These are phyloP conservation scores for Thalassiosira mediterranea DNA, from an alignment of 352 stramenopile genomes.

Conservation along the genomic window DNA sequence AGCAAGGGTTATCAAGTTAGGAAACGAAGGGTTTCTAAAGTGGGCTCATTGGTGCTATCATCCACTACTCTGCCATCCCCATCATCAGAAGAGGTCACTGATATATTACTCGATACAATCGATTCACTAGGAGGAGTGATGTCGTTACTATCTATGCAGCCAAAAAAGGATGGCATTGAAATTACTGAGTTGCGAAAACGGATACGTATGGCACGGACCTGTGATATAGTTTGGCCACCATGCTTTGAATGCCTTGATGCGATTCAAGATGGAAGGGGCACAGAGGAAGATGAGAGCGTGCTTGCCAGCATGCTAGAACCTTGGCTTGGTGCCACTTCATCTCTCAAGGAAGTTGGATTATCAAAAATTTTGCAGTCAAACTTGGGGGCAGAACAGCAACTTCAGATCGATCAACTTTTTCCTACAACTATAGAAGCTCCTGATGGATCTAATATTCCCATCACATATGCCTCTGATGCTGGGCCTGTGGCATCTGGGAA, in stretches of 20 bases:
- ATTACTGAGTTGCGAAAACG: slow-evolving; percentile 51
- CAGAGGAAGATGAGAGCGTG: slow-evolving; percentile 33
- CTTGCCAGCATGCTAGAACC: slow-evolving; percentile 61
- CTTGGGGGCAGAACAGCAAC: slow-evolving; percentile 38
- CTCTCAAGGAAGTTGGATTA: slow-evolving; percentile 66
- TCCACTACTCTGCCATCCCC: slow-evolving; percentile 60
- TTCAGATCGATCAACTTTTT: slow-evolving; percentile 50
- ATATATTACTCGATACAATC: slow-evolving; percentile 60
- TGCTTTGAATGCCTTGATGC: slow-evolving; percentile 56
- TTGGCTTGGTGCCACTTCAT: slow-evolving; percentile 54
- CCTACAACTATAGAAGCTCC: slow-evolving; percentile 57
- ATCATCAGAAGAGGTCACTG: slow-evolving; percentile 45
- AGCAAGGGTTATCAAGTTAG: slow-evolving; percentile 70
- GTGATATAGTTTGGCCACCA: slow-evolving; percentile 41
- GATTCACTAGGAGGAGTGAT: slow-evolving; percentile 51
- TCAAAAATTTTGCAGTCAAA: slow-evolving; percentile 45
- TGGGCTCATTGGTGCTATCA: slow-evolving; percentile 64
- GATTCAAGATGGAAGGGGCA: slow-evolving; percentile 24
- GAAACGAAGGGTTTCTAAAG: slow-evolving; percentile 40
- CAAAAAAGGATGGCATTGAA: slow-evolving; percentile 40
- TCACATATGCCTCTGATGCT: slow-evolving; percentile 51
- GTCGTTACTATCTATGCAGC: slow-evolving; percentile 49
- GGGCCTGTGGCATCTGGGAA: slow-evolving; percentile 60
- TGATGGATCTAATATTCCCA: slow-evolving; percentile 59
- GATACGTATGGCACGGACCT: slow-evolving; percentile 39